Base-by-base conservation (phyloP, 495 filamentous ascomycete genomes). In the Cercophora scortea region DNA sequence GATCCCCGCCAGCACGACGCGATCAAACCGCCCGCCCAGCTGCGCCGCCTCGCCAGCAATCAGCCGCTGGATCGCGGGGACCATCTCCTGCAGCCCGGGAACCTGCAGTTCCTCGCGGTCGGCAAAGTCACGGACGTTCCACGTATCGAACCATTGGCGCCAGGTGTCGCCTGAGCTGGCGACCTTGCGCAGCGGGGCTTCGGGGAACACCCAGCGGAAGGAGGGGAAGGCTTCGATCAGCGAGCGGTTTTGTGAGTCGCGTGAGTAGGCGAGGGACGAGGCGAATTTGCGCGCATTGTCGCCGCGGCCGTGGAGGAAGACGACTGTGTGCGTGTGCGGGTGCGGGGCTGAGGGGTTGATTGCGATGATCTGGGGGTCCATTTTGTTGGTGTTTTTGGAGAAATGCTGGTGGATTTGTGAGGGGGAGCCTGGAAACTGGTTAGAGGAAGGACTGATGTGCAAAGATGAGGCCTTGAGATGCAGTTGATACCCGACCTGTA, bases 261-360 rank as follows among this genome's bases (percentile, higher is more conserved):
- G 45, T 43, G 52, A 62, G 11, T 56, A 47, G 39, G 70, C 60
- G 16, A 83, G 62, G 4, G 80, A 75, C 19, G 60, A 50, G 38
- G 72, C 70, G 55, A 85, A 83, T 56, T 79, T 69, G 12, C 57
- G 42, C 1, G 75, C 76, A 39, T 62, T 69, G 63, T 79, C 80
- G 42, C 76, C 78, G 17, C 81, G 77, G 39, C 80, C 84, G 61
- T 84, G 82, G 12, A 84, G 71, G 39, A 85, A 69, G 53, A 87
- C 79, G 42, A 78, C 64, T 0, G 82, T 87, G 58, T 82, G 73
- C 0, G 77, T 81, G 60, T 85, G 80, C 32, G 13, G 8, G 10
- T 7, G 17, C 4, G 49, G 33, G 33, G 16, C 10, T 5, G 51
- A 32, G 13, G 62, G 62, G 43, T n/a, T 50, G 43, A 64, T 60